Base-by-base conservation (phyloP, 495 filamentous ascomycete species). In the Neurospora sp. region DNA sequence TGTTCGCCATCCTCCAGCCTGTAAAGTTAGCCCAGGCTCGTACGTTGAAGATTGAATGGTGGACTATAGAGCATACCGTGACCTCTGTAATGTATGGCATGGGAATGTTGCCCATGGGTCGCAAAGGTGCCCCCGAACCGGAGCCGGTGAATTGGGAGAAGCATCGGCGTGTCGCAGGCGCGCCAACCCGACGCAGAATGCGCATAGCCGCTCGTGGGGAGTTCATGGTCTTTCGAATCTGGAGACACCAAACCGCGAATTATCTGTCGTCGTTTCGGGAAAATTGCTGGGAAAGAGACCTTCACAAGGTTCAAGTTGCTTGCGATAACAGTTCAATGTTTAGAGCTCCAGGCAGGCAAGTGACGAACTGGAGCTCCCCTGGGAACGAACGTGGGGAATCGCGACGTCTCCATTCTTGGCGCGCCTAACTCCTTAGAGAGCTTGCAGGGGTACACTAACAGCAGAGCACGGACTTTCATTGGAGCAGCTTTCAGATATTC, bases 1-100 rank as follows among this genome's bases (percentile, higher is more conserved):
- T 78, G 93, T 96, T 77, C 93, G 91, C 91, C 92, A 97, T 76
- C 94, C 94, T 76, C 93, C 93, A 80, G 91, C 89, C 94, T 96
- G 77, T 72, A 75, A 61, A 75, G 81, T 89, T 68, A 89, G 87
- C 75, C 74, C 42, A 42, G 44, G n/a, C 48, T 38, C 3, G 5
- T 14, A 27, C 40, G 40, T 12, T 22, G 3, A 4, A 9, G 71
- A 39, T 35, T 68, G 68, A 48, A 71, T 14, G 48, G 48, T 59
- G 68, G 27, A 18, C 38, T 41, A 42, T 59, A 69, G 70, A 38
- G 84, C 92, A 76, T 90, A 96, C 93, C 75, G 94, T 88, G 40
- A 91, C 92, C 85, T 93, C 91, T 40, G 91, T 93, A 75, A 93
- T 90, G 75, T 90, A 92, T 5, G 90, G 90, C 74, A 92, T 90